A percentile compares a stretch with the other conserved stretches of the same genome.
Evolutionary conservation across 2,329 filamentous ascomycete species (phyloP).

Genomic region (Colletotrichum eremochloae): DNA sequence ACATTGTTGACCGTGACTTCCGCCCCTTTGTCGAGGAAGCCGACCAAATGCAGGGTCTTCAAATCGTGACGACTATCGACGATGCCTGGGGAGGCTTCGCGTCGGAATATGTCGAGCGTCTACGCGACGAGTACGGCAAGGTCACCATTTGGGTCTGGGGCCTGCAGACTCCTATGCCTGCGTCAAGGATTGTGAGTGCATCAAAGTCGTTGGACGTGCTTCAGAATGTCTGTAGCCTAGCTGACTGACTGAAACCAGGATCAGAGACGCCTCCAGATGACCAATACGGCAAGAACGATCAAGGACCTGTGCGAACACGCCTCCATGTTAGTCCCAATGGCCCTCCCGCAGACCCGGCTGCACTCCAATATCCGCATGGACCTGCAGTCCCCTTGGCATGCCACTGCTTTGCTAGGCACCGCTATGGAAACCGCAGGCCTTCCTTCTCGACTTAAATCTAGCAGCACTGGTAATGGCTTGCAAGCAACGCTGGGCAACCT

Average conservation of each 20-base stretch:
- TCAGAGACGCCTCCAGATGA: constrained; percentile 73
- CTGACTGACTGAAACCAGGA: constrained; percentile 53
- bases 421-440: constrained; percentile 85
- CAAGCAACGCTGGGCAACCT: constrained; percentile 71
- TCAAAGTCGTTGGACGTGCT: background rate
- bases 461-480: constrained; percentile 49
- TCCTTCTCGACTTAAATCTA: constrained; percentile 75
- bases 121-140: constrained; percentile 94
- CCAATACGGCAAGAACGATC: constrained; percentile 81
- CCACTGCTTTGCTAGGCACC: constrained; percentile 80
- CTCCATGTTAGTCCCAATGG: constrained; percentile 83
- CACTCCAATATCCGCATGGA: constrained; percentile 73
- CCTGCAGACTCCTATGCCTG: constrained; percentile 70
- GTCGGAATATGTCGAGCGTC: constrained; percentile 77
- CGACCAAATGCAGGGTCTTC: constrained; percentile 90
- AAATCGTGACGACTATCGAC: constrained; percentile 78
- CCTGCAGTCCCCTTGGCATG: constrained; percentile 79
- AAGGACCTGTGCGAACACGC: constrained; percentile 77
- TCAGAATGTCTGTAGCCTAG: background rate
- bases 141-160: constrained; percentile 90
- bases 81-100: constrained; percentile 88
- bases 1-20: constrained; percentile 91
- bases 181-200: constrained; percentile 23
- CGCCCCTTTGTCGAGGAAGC: constrained; percentile 92
- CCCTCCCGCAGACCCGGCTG: constrained; percentile 69